Base-by-base conservation (phyloP, 768 basidiomycete genomes). In the Amanita polypyramis region DNA sequence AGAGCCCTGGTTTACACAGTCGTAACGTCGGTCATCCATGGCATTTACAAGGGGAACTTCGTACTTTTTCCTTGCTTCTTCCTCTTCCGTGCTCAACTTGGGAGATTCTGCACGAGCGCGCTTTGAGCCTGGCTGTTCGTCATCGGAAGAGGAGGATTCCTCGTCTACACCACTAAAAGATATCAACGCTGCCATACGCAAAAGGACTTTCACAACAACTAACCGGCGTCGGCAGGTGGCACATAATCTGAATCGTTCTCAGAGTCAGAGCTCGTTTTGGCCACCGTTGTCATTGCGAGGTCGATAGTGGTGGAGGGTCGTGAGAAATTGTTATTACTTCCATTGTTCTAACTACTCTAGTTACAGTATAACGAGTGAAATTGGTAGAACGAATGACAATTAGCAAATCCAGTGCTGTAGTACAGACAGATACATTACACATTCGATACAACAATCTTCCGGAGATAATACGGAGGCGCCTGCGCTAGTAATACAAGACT, bases 161-260 rank as follows among this genome's bases (percentile, higher is more conserved):
- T 69, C 65, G 14, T 65, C 72, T 57, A 60, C 15, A 12, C 36
- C 32, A 36, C 34, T 19, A 25, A 37, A 20, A 7, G 40, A 37
- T 43, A 11, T 45, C 10, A 43, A n/a, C 35, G 11, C 5, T n/a
- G 10, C 27, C 20, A n/a, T 21, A 11, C 41, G 41, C 8, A 49
- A 30, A 9, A 23, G 5, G 29, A 27, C 4, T 2, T 38, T 8
- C 20, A n/a, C 4, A 19, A 0, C 4, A 19, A 47, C 46, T 47
- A 52, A 75, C 65, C 67, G 52, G 64, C 64, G n/a, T 73, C 65
- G 20, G 56, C 64, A 17, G 69, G 21, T 15, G 83, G 85, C 14
- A 79, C 68, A 47, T 83, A 87, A 60, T 88, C 85, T n/a, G 68
- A 70, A 54, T 83, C 82, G 51, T 81, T 76, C 56, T 82, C 82